phyloP scores from a whole-genome alignment of 352 stramenopile species.

The Pythium scleroteichum region DNA sequence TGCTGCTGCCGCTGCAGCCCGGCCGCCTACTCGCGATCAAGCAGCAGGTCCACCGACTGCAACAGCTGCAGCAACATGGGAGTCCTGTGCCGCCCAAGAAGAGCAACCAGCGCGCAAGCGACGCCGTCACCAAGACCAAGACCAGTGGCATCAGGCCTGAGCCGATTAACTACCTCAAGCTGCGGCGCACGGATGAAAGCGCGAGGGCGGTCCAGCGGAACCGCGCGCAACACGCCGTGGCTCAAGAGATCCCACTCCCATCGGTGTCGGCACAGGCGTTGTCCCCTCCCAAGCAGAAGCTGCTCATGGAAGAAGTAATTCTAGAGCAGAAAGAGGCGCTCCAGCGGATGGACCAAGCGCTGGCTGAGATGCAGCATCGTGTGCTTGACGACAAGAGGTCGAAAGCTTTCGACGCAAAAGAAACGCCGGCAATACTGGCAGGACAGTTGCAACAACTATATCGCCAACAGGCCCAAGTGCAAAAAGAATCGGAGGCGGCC shows the following conservation, averaged over 20 bases:
- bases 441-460: conserved; percentile 32
- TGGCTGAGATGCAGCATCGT: conserved; percentile 12
- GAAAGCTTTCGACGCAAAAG: conserved; percentile 18
- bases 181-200: conserved; percentile 63
- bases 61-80: conserved; percentile 15
- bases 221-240: conserved; percentile 36
- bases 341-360: conserved; percentile 9
- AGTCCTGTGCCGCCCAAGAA: conserved; percentile 3
- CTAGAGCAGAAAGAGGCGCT: conserved; percentile 9
- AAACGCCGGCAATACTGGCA: conserved; percentile 26
- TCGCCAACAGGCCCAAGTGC: conserved; percentile 31
- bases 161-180: conserved; percentile 64
- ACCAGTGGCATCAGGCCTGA: conserved; percentile 32
- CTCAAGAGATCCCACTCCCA: conserved; percentile 51
- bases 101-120: conserved; percentile 7
- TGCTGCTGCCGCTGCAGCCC: conserved; percentile 13
- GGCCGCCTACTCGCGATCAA: conserved; percentile 21
- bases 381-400: conserved; percentile 1
- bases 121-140: background rate
- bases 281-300: background rate
- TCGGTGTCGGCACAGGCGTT: conserved; percentile 12
- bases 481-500: conserved; percentile 32
- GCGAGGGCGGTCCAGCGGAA: conserved; percentile 48
- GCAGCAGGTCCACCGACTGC: background rate
- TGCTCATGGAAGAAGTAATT: background rate